Conservation (phyloP, 176 grass and related monocot species). For the Lolium perenne region DNA sequence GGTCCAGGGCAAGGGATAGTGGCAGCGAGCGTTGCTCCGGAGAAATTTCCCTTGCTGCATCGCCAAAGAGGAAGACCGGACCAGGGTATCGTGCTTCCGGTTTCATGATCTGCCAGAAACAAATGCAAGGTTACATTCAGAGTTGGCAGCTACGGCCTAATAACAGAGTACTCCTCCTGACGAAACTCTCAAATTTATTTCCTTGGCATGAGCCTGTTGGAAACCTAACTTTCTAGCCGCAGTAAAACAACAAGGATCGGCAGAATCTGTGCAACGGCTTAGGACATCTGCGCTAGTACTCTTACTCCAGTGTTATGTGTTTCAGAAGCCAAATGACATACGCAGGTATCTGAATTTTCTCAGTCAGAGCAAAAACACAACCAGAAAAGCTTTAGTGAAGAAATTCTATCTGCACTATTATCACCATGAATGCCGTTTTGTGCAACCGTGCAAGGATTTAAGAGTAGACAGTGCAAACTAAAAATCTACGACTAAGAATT, state of each 20-base stretch:
- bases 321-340: conserved; percentile 30
- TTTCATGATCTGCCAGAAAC: conserved; percentile 44
- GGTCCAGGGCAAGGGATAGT: conserved; percentile 61
- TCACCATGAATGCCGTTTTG: conserved; percentile 3
- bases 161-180: neutral
- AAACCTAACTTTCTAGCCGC: neutral
- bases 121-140: conserved; percentile 14
- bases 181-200: conserved; percentile 13
- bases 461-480: conserved; percentile 8
- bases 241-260: conserved; percentile 31
- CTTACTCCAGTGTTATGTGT: neutral
- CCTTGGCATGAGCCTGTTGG: neutral
- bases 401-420: conserved; percentile 24
- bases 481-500: conserved; percentile 11
- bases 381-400: conserved; percentile 18
- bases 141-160: neutral
- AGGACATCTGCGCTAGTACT: conserved; percentile 11
- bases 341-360: conserved; percentile 38
- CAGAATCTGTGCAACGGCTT: neutral
- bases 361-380: conserved; percentile 17
- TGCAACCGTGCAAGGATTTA: conserved; percentile 1
- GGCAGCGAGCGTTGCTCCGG: conserved; percentile 46
- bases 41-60: neutral
- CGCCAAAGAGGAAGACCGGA: conserved; percentile 16
- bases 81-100: conserved; percentile 34